Base-by-base conservation (phyloP, 805 yeast genomes). In the Wickerhamomyces ciferrii region DNA sequence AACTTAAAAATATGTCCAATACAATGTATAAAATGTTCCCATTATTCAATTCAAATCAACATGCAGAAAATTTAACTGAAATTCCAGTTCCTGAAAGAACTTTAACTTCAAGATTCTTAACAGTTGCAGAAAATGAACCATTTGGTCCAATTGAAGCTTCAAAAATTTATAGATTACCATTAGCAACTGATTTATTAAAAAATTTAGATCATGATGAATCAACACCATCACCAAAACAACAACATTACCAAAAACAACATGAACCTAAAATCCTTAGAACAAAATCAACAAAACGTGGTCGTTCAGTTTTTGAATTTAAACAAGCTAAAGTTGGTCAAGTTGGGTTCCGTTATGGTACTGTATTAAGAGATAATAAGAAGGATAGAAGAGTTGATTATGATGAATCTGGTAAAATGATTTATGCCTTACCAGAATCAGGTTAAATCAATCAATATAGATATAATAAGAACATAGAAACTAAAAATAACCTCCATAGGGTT, bases 71-170 rank as follows among this genome's bases (percentile, higher is more conserved):
- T 62, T 72, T 90, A 61, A 86, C 96, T n/a, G 97, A 92, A 72
- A 87, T 91, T 71, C 97, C 97, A 31, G 81, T 87, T 43, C 96
- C 96, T 29, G 77, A 81, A 53, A 87, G 84, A 67, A 86, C 96
- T 2, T 72, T 84, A 52, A 81, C 81, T 52, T 88, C 95, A 53
- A 75, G 92, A 53, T 91, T 91, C 71, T 68, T 88, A 61, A 85
- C 96, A 13, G 83, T 92, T 63, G 92, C 96, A 10, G 99, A 92
- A 68, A 83, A 90, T 24, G 96, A 90, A 69, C 96, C 96, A 10
- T 91, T 92, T 63, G 97, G 97, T 7, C 96, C 97, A 5, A 76
- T 90, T 6, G 98, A 94, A 61, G 97, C 99, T 14, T 97, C 99
- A 43, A 72, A 81, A 47, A 78, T 85, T 36, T 79, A 88, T 52